These are phyloP conservation scores for Arthroderma uncinatum DNA, from an alignment of 2,329 filamentous ascomycete species.

Conservation along the genomic window DNA sequence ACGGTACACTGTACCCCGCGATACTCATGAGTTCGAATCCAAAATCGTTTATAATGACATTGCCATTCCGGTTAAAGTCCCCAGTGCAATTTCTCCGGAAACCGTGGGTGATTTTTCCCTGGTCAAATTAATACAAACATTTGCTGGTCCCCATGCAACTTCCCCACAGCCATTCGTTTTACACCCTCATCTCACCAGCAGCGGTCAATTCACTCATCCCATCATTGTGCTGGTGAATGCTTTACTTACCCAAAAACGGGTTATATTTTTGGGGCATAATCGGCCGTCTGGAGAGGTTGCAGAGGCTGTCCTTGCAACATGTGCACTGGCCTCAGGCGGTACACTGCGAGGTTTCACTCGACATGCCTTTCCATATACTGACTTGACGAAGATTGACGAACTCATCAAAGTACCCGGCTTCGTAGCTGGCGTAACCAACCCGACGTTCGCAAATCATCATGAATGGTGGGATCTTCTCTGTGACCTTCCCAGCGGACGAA, in stretches of 20 bases:
- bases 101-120: slow-evolving; percentile 96
- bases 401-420: slow-evolving; percentile 92
- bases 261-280: slow-evolving; percentile 93
- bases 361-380: slow-evolving; percentile 95
- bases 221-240: slow-evolving; percentile 92
- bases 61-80: slow-evolving; percentile 91
- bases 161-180: slow-evolving; percentile 72
- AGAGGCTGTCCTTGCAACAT: slow-evolving; percentile 95
- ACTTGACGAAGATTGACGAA: slow-evolving; percentile 95
- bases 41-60: slow-evolving; percentile 93
- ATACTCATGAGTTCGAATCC: slow-evolving; percentile 96
- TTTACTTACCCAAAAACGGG: slow-evolving; percentile 85
- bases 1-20: slow-evolving; percentile 67
- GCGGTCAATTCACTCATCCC: slow-evolving; percentile 78
- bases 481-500: slow-evolving; percentile 78
- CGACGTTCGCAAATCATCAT: slow-evolving; percentile 83
- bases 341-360: slow-evolving; percentile 88
- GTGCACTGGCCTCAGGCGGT: slow-evolving; percentile 82
- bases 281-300: slow-evolving; percentile 91
- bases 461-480: slow-evolving; percentile 99
- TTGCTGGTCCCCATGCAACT: slow-evolving; percentile 71
- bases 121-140: slow-evolving; percentile 93
- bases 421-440: slow-evolving; percentile 95
- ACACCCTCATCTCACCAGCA: slow-evolving; percentile 88
- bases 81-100: slow-evolving; percentile 84